phyloP scores from a whole-genome alignment of 257 asterid species.

The Solanum ossicruentum region DNA sequence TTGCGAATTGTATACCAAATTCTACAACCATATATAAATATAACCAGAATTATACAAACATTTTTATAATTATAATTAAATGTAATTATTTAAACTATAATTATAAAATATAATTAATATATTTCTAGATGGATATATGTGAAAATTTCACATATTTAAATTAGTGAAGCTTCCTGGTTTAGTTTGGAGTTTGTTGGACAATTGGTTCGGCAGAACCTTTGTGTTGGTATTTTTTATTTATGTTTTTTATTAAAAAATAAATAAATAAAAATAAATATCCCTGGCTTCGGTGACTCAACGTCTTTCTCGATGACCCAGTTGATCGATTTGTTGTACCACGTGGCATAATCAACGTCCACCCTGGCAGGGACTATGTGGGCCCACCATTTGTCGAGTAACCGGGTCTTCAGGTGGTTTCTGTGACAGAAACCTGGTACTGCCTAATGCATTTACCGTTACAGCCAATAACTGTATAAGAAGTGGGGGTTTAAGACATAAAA shows the following conservation, averaged over 20 bases:
- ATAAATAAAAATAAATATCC: not conserved
- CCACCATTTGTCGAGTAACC: slow-evolving; percentile 24
- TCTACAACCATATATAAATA: too few species aligned
- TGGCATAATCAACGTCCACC: slow-evolving; percentile 32
- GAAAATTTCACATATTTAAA: not conserved
- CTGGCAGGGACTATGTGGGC: slow-evolving; percentile 14
- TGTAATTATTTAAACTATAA: too few species aligned
- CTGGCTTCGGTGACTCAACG: slow-evolving; percentile 67
- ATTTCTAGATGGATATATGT: too few species aligned
- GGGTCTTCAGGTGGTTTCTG: slow-evolving; percentile 72
- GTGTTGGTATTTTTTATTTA: not conserved
- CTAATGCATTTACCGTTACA: slow-evolving; percentile 39
- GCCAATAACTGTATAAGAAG: slow-evolving; percentile 71
- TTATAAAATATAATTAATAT: too few species aligned
- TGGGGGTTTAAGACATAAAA: slow-evolving; percentile 71
- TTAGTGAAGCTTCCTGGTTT: not conserved
- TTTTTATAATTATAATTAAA: too few species aligned
- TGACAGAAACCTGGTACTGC: slow-evolving; percentile 30
- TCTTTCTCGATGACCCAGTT: slow-evolving; percentile 65
- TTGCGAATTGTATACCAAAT: too few species aligned
- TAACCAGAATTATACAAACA: too few species aligned
- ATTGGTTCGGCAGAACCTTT: not conserved
- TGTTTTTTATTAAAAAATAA: not conserved
- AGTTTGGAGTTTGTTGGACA: not conserved
- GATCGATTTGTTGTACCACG: slow-evolving; percentile 48